Evolutionary conservation across 2,329 filamentous ascomycete species (phyloP).

Genomic region (Microdochium paspali): DNA sequence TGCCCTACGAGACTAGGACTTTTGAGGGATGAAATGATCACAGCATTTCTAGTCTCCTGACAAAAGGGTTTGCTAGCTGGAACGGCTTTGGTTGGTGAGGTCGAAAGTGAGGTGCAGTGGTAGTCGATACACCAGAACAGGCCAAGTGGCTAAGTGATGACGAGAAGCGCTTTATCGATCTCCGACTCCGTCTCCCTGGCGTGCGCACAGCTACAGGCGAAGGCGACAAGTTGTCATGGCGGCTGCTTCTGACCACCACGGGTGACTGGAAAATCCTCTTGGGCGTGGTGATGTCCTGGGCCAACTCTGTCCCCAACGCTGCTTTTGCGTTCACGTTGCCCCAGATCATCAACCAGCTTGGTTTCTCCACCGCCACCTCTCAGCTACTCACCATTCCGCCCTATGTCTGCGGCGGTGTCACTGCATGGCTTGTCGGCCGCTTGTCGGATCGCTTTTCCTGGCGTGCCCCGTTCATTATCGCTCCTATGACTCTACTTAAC

Average conservation of each 20-base stretch:
- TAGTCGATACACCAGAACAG: constrained; percentile 29
- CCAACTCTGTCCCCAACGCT: constrained; percentile 17
- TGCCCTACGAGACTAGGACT: no score
- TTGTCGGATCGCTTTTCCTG: constrained; percentile 19
- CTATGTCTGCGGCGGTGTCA: constrained; percentile 13
- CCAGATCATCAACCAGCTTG: constrained; percentile 28
- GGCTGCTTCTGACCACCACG: constrained; percentile 18
- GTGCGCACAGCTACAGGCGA: constrained; percentile 3
- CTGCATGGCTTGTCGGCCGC: constrained; percentile 15
- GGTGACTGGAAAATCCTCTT: constrained; percentile 29
- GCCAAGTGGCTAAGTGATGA: constrained; percentile 27
- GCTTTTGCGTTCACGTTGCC: constrained; percentile 20
- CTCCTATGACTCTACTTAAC: constrained; percentile 12
- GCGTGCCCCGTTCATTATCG: constrained; percentile 19
- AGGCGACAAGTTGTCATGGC: constrained; percentile 8
- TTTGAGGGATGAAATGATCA: no score
- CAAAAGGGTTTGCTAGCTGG: no score
- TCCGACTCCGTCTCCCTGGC: constrained; percentile 6
- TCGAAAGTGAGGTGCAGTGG: no score
- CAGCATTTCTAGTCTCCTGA: no score
- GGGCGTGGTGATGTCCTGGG: constrained; percentile 22
- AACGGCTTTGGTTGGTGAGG: no score
- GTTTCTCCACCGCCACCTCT: constrained; percentile 22
- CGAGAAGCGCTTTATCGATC: constrained; percentile 18
- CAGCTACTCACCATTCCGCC: constrained; percentile 8